Evolutionary conservation across 2,329 filamentous ascomycete genomes (phyloP), one percentile per base, ranked within the genome.

Genomic region (Trichoderma semiorbis): DNA sequence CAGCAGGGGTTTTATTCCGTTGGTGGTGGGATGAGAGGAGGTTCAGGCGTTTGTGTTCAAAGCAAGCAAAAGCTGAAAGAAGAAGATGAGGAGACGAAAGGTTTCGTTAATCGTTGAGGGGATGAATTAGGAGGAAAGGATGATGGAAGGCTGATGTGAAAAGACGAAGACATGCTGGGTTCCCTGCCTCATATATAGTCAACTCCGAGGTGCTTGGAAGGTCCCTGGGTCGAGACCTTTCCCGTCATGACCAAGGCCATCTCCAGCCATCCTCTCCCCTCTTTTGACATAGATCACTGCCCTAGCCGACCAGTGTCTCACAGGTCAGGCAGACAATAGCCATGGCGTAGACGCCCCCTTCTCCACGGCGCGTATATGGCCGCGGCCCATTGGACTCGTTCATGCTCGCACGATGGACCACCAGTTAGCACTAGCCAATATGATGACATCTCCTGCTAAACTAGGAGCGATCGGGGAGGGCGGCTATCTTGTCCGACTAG

Each of bases 401-500:
- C 62, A 58, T 18, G 16, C 43, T 2, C 24, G 64, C 57, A 63
- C 57, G 24, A 24, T 2, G 30, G 10, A 28, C 12, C 30, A 18
- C 14, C 69, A 26, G 47, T 47, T 16, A 39, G 28, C 47, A 16
- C 43, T 57, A 50, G 61, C 61, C 69, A 65, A 60, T 70, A 21
- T 64, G 39, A 63, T 57, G 70, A 43, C 57, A 63, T 24, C 26
- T 28, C 28, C 16, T 67, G 50, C 53, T 47, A 36, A 28, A 32
- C 18, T 69, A 69, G 43, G 16, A 39, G 26, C 39, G 62, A 67
- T 71, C 61, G 63, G 55, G 24, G 53, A 50, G n/a, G 69, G 62
- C 69, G 69, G 69, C 68, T 67, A 61, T 61, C 69, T 53, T 62
- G 39, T 71, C 36, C 58, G 32, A 63, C 63, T 53, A 70, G 68